Evolutionary conservation across 2,329 filamentous ascomycete species (phyloP), one percentile per base, ranked within the genome.

Genomic region (Cladosporium halotolerans): DNA sequence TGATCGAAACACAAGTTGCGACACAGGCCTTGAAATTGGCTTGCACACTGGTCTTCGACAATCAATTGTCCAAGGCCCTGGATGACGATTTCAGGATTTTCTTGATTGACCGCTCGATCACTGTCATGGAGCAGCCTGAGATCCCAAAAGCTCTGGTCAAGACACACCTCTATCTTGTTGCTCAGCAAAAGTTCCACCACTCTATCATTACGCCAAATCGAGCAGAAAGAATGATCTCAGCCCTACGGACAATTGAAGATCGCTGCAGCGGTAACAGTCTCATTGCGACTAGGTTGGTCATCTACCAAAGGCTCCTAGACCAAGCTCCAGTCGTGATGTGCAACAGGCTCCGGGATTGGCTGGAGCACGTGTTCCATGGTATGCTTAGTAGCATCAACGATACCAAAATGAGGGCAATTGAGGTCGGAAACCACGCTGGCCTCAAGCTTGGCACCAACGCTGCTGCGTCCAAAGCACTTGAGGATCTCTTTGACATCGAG

Each of bases 261-360:
- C 81, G 86, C 49, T 73, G 92, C 40, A 85, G 79, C 55, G 90
- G 91, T 14, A 95, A 90, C 65, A 89, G 86, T 56, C 87, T 95
- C 36, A 74, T 90, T 38, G 83, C 85, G 60, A 84, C 86, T 55
- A 83, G 92, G 13, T 76, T 96, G 9, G 76, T 83, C 44, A 85
- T 95, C 48, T 96, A 96, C 66, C 82, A 83, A 58, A 85, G 83
- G 51, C 75, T 99, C 2, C 70, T 96, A 19, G 80, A 81, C 55
- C 88, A 95, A 69, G 81, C 83, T 4, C 84, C 80, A 47, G 70
- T 76, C 14, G 74, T 82, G 18, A 95, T 99, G 84, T 72, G 84
- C 13, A 72, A 78, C 19, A 83, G 89, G 40, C 74, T 79, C 52
- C 76, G 80, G 2, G 79, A 88, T 55, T 99, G 93, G 92, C 76